Evolutionary conservation across 805 yeast genomes (phyloP).

Genomic region (Ogataea dorogensis): DNA sequence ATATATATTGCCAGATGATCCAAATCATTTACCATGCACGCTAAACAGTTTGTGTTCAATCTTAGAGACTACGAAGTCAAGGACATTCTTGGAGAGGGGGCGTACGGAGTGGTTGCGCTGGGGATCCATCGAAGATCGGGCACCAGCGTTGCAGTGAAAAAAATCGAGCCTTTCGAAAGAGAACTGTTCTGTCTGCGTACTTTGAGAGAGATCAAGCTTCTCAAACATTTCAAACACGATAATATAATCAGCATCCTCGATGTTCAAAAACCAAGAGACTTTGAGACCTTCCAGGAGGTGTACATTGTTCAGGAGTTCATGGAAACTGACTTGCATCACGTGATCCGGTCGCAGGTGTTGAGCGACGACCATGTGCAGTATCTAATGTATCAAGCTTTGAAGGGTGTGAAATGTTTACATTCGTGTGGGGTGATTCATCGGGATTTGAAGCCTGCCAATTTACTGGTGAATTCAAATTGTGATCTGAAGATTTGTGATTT

Average conservation of each 20-base stretch:
- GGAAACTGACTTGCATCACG: constrained; percentile 71
- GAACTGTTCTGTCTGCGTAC: constrained; percentile 68
- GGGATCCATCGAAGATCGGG: constrained; percentile 60
- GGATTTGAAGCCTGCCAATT: constrained; percentile 73
- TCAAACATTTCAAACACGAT: constrained; percentile 68
- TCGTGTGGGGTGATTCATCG: constrained; percentile 73
- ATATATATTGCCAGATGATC: constrained; percentile 5
- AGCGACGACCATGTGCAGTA: constrained; percentile 70
- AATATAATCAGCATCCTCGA: constrained; percentile 68
- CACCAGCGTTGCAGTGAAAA: constrained; percentile 72
- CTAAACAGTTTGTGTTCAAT: constrained; percentile 55
- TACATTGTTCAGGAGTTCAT: constrained; percentile 74
- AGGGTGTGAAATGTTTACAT: constrained; percentile 71
- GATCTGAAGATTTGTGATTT: constrained; percentile 78
- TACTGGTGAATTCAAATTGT: constrained; percentile 65
- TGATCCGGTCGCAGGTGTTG: constrained; percentile 54
- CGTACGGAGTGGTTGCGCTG: constrained; percentile 75
- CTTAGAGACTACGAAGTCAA: constrained; percentile 59
- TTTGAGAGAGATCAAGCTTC: constrained; percentile 63
- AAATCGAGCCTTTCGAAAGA: constrained; percentile 67
- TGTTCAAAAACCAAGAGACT: constrained; percentile 59
- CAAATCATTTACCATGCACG: constrained; percentile 18
- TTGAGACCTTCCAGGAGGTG: constrained; percentile 65
- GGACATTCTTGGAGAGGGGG: constrained; percentile 74
- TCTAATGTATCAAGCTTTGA: constrained; percentile 64